phyloP scores from a whole-genome alignment of 306 rosid genomes.

The Ammopiptanthus mongolicus region DNA sequence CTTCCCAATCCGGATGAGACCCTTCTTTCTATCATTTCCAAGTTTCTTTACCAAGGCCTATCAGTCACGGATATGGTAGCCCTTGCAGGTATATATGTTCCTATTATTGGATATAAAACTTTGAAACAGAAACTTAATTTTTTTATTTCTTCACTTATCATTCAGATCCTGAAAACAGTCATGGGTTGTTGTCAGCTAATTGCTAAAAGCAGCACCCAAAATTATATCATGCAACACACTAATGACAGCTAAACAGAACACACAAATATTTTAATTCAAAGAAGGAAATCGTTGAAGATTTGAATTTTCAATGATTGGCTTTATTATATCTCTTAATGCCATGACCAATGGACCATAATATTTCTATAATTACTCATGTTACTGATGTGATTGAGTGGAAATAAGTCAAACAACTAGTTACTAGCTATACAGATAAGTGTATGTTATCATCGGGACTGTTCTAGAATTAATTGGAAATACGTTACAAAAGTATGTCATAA shows the following conservation, averaged over 20 bases:
- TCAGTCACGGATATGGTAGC: slow-evolving; percentile 85
- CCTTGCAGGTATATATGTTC: slow-evolving; percentile 54
- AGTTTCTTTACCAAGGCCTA: slow-evolving; percentile 79
- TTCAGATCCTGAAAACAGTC: background rate
- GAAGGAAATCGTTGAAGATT: background rate
- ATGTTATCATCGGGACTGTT: background rate
- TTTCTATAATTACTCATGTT: background rate
- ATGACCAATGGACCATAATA: background rate
- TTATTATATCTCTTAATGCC: background rate
- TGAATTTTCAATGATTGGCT: background rate
- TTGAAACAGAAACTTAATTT: no score
- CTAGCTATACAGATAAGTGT: background rate
- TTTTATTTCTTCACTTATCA: no score
- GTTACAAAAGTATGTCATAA: background rate
- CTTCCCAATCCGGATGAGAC: slow-evolving; percentile 59
- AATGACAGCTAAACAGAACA: background rate
- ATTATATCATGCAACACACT: background rate
- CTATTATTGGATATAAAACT: background rate
- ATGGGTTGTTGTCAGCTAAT: background rate
- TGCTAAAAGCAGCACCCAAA: background rate
- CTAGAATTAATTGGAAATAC: background rate
- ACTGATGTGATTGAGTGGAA: background rate
- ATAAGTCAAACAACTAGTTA: no score
- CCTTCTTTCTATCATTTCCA: slow-evolving; percentile 57
- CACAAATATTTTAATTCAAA: background rate